Base-by-base conservation (phyloP, 192 early-diverging fungal species). In the Coemansia sp. region DNA sequence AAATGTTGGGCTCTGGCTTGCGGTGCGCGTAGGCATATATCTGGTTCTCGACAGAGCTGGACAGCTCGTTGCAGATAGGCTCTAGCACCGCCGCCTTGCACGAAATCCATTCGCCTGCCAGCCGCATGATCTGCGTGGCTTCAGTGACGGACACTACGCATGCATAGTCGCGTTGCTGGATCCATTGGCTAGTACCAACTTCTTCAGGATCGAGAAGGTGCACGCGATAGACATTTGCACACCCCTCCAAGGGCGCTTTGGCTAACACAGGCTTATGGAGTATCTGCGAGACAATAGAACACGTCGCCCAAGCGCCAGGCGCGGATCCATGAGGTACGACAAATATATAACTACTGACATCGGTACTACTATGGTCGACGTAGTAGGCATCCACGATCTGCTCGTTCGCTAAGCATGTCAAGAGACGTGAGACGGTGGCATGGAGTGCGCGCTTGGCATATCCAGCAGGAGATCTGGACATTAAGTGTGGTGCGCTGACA, bases 381-480 rank as follows among this genome's bases (percentile, higher is more conserved):
- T 80, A 84, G 70, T 70, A 70, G 25, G 85, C 84, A 25, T 72
- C 50, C 9, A 83, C 84, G 11, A 90, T 74, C 4, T 57, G 42
- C 73, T 90, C 89, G 41, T 84, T 87, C 25, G 85, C 84, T 5
- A 88, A 66, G 38, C 88, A 89, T 5, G 82, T 57, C 21, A 89
- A 63, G 5, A 89, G 73, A n/a, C 89, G 83, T 10, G 88, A 87
- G 8, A 73, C 65, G 1, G 85, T 86, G 59, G 88, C 87, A 67
- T 86, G 84, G 34, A 74, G 60, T 5, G 84, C 72, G n/a, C 78
- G 80, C 50, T 62, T 42, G 53, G 59, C 51, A 64, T 68, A 71
- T 11, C 75, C 74, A 5, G 70, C 70, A 17, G 67, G 45, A 9
- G 74, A 72, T 21, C 36, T 70, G 12, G 74, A 66, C 2, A 71